phyloP scores from a whole-genome alignment of 2,329 filamentous ascomycete genomes.

The Metarhizium anisopliae region DNA sequence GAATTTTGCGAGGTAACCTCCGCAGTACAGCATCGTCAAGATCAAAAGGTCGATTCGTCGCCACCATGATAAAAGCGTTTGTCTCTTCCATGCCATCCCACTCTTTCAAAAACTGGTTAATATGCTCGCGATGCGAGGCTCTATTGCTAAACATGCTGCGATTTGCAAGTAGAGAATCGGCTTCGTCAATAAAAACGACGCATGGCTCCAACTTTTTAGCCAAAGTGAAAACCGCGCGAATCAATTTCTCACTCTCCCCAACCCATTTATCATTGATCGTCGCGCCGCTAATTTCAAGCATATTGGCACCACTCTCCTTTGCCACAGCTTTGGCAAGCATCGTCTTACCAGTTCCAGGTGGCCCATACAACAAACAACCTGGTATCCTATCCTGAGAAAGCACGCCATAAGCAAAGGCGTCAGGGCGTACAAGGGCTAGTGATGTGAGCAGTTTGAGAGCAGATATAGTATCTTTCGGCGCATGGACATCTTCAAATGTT shows the following conservation, averaged over 20 bases:
- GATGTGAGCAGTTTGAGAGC: conserved; percentile 84
- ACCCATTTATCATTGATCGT: conserved; percentile 96
- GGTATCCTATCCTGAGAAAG: conserved; percentile 85
- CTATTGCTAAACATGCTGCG: conserved; percentile 58
- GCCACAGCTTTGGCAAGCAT: conserved; percentile 61
- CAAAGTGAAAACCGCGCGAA: conserved; percentile 81
- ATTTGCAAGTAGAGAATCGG: conserved; percentile 81
- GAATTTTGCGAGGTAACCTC: conserved; percentile 62
- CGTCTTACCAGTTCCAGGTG: conserved; percentile 72
- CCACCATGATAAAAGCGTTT: conserved; percentile 94
- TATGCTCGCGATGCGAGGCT: conserved; percentile 72
- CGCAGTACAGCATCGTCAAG: conserved; percentile 80
- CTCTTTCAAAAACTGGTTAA: conserved; percentile 93
- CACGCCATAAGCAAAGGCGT: conserved; percentile 94
- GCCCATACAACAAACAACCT: conserved; percentile 79
- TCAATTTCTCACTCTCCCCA: conserved; percentile 92
- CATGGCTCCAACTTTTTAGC: conserved; percentile 87
- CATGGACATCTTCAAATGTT: conserved; percentile 82
- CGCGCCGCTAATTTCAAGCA: conserved; percentile 83
- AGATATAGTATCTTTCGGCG: conserved; percentile 71
- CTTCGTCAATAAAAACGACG: conserved; percentile 95
- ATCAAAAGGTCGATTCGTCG: conserved; percentile 91
- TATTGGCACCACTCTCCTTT: conserved; percentile 58
- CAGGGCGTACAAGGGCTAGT: conserved; percentile 75
- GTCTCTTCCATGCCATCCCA: conserved; percentile 85